phyloP scores from a whole-genome alignment of 2,329 filamentous ascomycete species.

The Phyllosticta citribraziliensis region DNA sequence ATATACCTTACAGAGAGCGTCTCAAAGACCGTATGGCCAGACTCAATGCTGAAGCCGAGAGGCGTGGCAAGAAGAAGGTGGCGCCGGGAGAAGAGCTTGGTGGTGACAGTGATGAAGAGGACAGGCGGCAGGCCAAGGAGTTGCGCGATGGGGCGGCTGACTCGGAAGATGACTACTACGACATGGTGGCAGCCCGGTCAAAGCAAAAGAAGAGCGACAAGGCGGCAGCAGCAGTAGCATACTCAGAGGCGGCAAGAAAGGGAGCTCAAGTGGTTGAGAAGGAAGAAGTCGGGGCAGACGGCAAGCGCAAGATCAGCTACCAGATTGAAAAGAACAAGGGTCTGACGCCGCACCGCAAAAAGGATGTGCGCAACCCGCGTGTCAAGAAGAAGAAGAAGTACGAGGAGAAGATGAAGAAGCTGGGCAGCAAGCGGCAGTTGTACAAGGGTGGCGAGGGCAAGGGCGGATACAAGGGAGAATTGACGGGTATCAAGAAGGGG shows the following conservation, averaged over 20 bases:
- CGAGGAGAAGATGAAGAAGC: conserved; percentile 95
- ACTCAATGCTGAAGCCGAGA: conserved; percentile 80
- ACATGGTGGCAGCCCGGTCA: conserved; percentile 66
- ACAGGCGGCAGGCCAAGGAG: conserved; percentile 44
- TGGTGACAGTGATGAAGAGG: conserved; percentile 59
- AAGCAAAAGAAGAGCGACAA: conserved; percentile 62
- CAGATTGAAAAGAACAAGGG: conserved; percentile 98
- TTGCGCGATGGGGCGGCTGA: conserved; percentile 33
- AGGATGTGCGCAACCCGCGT: conserved; percentile 87
- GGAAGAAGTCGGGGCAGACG: conserved; percentile 66
- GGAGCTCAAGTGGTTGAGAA: conserved; percentile 55
- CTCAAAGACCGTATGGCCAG: conserved; percentile 76
- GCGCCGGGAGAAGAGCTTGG: conserved; percentile 56
- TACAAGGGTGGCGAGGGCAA: conserved; percentile 79
- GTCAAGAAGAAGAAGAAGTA: conserved; percentile 98
- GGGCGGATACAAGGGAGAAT: conserved; percentile 81
- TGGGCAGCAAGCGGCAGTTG: conserved; percentile 72
- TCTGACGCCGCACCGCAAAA: conserved; percentile 76
- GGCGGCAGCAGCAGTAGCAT: conserved; percentile 53
- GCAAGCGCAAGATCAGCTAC: conserved; percentile 87
- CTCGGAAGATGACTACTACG: conserved; percentile 71
- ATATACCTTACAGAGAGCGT: conserved; percentile 82
- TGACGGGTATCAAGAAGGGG: conserved; percentile 90
- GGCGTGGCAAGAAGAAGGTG: conserved; percentile 57
- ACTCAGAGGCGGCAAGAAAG: conserved; percentile 44